Evolutionary conservation across 2,329 filamentous ascomycete genomes (phyloP).

Genomic region (Fusarium sp.): DNA sequence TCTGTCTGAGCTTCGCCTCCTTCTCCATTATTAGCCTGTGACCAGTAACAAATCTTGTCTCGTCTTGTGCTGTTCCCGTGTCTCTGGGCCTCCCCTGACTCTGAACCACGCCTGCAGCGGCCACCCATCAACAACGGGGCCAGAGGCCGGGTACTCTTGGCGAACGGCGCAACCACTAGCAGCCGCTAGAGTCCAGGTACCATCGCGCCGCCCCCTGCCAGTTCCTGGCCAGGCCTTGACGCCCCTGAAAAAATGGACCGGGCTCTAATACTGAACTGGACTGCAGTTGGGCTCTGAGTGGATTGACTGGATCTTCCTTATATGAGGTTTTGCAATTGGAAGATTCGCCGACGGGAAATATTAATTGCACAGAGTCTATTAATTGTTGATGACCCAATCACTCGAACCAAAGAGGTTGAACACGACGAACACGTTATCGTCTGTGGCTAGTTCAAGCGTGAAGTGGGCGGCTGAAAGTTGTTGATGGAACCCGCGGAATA

Average conservation of each 20-base stretch:
- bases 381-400: constrained; percentile 12
- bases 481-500: background rate
- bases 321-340: background rate
- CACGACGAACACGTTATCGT: background rate
- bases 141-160: constrained; percentile 20
- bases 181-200: constrained; percentile 34
- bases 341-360: background rate
- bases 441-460: background rate
- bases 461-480: constrained; percentile 13
- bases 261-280: background rate
- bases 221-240: constrained; percentile 1
- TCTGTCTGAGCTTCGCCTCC: constrained; percentile 22
- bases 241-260: constrained; percentile 14
- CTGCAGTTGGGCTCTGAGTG: constrained; percentile 1
- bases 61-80: constrained; percentile 16
- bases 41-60: background rate
- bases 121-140: constrained; percentile 29
- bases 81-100: constrained; percentile 29
- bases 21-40: constrained; percentile 9
- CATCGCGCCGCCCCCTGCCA: constrained; percentile 27
- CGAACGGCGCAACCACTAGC: constrained; percentile 27
- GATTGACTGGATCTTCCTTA: constrained; percentile 4
- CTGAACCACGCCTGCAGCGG: constrained; percentile 16
- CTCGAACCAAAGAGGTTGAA: background rate
- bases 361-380: background rate